Conservation (phyloP, 768 basidiomycete species). For the Russula lepida region DNA sequence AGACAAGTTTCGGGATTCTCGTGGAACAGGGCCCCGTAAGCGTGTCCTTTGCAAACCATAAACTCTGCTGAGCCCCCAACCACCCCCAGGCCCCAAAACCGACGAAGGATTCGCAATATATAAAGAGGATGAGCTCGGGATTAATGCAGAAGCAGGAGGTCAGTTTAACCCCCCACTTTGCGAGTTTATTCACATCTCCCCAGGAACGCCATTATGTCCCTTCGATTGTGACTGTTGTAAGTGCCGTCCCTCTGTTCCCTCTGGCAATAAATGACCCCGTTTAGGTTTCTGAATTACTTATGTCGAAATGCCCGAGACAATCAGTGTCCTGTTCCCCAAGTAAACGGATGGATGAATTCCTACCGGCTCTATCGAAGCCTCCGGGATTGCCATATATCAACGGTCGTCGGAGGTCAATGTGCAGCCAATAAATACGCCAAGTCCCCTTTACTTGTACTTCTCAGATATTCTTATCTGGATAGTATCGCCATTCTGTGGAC, state of each 20-base stretch:
- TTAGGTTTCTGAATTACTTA: slow-evolving; percentile 20
- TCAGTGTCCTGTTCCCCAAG: neutral
- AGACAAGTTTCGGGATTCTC: slow-evolving; percentile 60
- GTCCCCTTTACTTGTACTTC: slow-evolving; percentile 11
- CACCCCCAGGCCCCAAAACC: slow-evolving; percentile 56
- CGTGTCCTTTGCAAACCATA: slow-evolving; percentile 16
- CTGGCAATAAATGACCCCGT: neutral
- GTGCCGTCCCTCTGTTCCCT: slow-evolving; percentile 26
- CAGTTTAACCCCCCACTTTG: slow-evolving; percentile 25
- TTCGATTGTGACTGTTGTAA: slow-evolving; percentile 86
- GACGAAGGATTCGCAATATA: slow-evolving; percentile 75
- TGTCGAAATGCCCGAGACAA: neutral
- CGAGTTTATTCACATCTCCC: slow-evolving; percentile 18
- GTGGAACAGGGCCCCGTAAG: slow-evolving; percentile 64
- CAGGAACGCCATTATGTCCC: slow-evolving; percentile 79
- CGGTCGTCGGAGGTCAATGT: slow-evolving; percentile 29
- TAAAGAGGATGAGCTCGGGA: slow-evolving; percentile 77
- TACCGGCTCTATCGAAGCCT: slow-evolving; percentile 30
- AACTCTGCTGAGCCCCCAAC: slow-evolving; percentile 1
- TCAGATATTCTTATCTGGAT: slow-evolving; percentile 13
- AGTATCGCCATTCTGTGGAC: neutral
- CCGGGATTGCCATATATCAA: slow-evolving; percentile 17
- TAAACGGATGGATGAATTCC: neutral
- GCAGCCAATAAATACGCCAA: slow-evolving; percentile 19
- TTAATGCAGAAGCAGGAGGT: slow-evolving; percentile 66